A percentile compares a stretch with the other conserved stretches of the same genome.
These are phyloP conservation scores for Termitomyces sp. DNA, from an alignment of 768 basidiomycete species.

Conservation along the genomic window DNA sequence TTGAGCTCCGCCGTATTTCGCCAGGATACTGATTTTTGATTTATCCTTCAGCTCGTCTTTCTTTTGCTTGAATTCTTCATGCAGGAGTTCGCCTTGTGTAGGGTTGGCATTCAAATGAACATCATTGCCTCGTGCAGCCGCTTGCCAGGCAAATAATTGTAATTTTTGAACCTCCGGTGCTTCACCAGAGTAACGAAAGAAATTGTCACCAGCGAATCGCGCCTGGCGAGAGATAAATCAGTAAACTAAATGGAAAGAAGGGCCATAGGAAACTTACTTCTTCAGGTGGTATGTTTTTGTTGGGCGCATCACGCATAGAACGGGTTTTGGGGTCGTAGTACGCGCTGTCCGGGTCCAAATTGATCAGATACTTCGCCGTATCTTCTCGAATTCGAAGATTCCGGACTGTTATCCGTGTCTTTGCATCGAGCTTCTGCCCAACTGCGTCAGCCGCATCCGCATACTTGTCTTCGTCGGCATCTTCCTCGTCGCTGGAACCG, in stretches of 20 bases:
- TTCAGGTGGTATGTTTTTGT: constrained; percentile 74
- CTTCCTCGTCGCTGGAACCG: constrained; percentile 94
- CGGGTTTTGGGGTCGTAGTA: constrained; percentile 99
- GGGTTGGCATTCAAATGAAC: constrained; percentile 96
- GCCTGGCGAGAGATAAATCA: constrained; percentile 44
- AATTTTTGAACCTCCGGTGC: constrained; percentile 89
- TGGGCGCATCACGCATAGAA: constrained; percentile 97
- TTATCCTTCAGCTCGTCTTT: constrained; percentile 90
- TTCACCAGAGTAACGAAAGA: constrained; percentile 87
- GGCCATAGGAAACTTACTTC: constrained; percentile 57
- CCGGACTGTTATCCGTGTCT: constrained; percentile 96
- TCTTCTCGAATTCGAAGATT: constrained; percentile 99
- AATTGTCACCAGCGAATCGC: constrained; percentile 95
- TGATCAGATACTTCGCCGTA: constrained; percentile 97
- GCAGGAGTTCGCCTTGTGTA: constrained; percentile 90
- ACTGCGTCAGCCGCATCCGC: constrained; percentile 98
- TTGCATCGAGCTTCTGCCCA: constrained; percentile 96
- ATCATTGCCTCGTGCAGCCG: constrained; percentile 88
- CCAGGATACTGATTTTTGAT: constrained; percentile 85
- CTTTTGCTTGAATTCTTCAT: constrained; percentile 88
- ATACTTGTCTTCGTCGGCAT: constrained; percentile 96
- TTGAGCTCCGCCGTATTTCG: constrained; percentile 91
- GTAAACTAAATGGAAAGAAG: constrained; percentile 6
- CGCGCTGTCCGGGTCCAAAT: constrained; percentile 91
- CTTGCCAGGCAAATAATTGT: constrained; percentile 97